Conservation (phyloP, 106 monocot genomes). For the Dendrobium catenatum region DNA sequence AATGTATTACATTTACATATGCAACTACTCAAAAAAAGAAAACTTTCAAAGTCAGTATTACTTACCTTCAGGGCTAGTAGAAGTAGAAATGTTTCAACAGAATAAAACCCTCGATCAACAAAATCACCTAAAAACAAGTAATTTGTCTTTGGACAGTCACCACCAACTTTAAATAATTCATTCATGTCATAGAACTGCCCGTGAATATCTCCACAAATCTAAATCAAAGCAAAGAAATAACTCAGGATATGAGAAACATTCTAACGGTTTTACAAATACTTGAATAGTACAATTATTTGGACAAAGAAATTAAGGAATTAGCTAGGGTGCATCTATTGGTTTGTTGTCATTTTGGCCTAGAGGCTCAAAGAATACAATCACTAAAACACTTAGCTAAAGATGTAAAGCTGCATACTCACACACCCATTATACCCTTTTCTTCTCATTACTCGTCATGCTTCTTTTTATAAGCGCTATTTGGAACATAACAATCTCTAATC, state of each 20-base stretch:
- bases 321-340: background rate
- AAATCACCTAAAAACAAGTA: slow-evolving; percentile 98
- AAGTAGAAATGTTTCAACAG: slow-evolving; percentile 98
- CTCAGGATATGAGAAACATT: background rate
- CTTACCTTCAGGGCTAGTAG: slow-evolving; percentile 86
- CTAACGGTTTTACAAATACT: background rate
- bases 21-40: background rate
- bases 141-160: slow-evolving; percentile 96
- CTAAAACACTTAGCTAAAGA: background rate
- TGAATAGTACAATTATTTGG: background rate
- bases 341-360: background rate
- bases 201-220: slow-evolving; percentile 99
- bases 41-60: background rate
- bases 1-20: background rate
- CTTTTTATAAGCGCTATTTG: background rate
- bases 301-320: background rate
- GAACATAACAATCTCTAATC: background rate
- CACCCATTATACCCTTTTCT: background rate
- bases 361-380: background rate
- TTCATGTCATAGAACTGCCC: slow-evolving; percentile 99
- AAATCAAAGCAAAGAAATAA: slow-evolving; percentile 4
- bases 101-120: slow-evolving; percentile 98
- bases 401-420: background rate
- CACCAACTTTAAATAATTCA: slow-evolving; percentile 90
- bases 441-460: background rate